Evolutionary conservation across 1,139 yeast genomes (phyloP).

Genomic region (Trichomonascaceae sp.): DNA sequence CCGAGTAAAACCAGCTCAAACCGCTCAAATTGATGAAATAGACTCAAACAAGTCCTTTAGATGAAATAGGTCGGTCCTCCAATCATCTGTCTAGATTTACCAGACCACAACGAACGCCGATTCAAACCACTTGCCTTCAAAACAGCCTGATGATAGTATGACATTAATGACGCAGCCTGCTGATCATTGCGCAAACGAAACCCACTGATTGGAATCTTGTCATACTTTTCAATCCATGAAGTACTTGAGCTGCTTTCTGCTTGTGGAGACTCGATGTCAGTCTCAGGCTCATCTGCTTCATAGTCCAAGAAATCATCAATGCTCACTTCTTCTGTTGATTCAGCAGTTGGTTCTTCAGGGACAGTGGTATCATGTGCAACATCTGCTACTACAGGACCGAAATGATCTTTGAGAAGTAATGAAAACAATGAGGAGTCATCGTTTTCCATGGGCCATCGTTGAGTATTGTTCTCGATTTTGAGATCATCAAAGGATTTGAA

Average conservation of each 20-base stretch:
- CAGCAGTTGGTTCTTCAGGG: background rate
- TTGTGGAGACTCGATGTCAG: slow-evolving; percentile 14
- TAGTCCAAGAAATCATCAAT: slow-evolving; percentile 23
- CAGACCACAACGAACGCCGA: slow-evolving; percentile 43
- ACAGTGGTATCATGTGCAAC: background rate
- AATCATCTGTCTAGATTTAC: slow-evolving; percentile 52
- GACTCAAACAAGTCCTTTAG: no score
- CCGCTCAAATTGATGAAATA: background rate
- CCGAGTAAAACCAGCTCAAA: slow-evolving; percentile 1
- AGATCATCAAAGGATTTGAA: slow-evolving; percentile 1
- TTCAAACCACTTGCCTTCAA: slow-evolving; percentile 34
- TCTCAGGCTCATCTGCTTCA: slow-evolving; percentile 14
- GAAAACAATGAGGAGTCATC: slow-evolving; percentile 27
- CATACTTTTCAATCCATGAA: slow-evolving; percentile 13
- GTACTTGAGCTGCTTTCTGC: slow-evolving; percentile 1
- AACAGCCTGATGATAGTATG: slow-evolving; percentile 26
- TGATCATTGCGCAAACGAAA: slow-evolving; percentile 20
- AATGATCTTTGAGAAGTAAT: slow-evolving; percentile 14
- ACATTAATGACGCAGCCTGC: slow-evolving; percentile 11
- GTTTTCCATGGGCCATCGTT: slow-evolving; percentile 26
- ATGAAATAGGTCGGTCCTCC: slow-evolving; percentile 1
- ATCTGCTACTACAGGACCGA: background rate
- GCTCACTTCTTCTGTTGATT: background rate
- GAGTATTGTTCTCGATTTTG: background rate
- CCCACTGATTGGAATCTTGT: slow-evolving; percentile 23